phyloP scores from a whole-genome alignment of 805 yeast genomes.

The Saccharomycopsis fermentans region DNA sequence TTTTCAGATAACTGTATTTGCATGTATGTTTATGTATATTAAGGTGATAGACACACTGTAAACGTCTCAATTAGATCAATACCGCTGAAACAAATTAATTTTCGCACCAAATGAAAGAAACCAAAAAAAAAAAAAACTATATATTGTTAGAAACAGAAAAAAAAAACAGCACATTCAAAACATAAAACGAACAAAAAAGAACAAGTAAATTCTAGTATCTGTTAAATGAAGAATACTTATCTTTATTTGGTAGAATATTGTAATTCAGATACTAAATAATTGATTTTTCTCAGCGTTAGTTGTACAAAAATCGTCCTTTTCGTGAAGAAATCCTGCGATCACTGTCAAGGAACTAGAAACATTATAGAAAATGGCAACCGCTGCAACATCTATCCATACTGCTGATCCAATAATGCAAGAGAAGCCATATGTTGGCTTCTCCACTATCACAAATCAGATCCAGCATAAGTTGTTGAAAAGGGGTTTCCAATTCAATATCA shows the following conservation, averaged over 20 bases:
- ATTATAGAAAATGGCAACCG: neutral
- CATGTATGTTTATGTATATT: neutral
- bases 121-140: neutral
- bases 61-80: neutral
- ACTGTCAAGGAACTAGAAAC: neutral
- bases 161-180: neutral
- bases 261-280: too few species aligned
- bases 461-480: constrained; percentile 84
- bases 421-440: constrained; percentile 76
- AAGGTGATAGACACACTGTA: neutral
- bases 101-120: neutral
- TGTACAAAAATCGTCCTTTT: neutral
- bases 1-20: neutral
- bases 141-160: neutral
- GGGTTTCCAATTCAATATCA: constrained; percentile 89
- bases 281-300: neutral
- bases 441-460: constrained; percentile 90
- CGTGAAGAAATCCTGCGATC: neutral
- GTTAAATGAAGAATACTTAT: neutral
- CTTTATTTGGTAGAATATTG: neutral
- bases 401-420: neutral
- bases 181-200: neutral
- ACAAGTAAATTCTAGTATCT: neutral
- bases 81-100: neutral
- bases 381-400: neutral